phyloP scores from a whole-genome alignment of 2,329 filamentous ascomycete genomes.

The Arthrinium puccinioides region DNA sequence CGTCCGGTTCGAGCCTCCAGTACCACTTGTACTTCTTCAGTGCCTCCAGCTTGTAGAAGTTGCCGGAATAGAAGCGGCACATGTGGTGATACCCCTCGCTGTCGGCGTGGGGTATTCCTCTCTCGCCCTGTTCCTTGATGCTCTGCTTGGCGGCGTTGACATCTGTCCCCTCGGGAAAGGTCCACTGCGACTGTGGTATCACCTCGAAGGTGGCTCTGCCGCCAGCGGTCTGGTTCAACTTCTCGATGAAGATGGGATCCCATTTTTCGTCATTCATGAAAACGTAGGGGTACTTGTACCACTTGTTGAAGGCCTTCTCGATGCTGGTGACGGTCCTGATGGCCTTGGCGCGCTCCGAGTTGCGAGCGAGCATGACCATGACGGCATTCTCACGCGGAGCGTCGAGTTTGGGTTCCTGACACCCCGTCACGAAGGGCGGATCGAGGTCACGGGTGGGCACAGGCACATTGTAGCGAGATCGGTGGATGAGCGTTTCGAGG shows the following conservation, averaged over 20 bases:
- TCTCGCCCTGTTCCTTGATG: constrained; percentile 25
- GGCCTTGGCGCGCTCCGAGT: constrained; percentile 31
- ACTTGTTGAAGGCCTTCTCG: constrained; percentile 36
- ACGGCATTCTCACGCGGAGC: constrained; percentile 33
- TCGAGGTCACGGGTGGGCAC: constrained; percentile 29
- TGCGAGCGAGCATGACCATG: constrained; percentile 39
- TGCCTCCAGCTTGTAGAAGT: constrained; percentile 34
- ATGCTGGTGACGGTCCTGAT: constrained; percentile 31
- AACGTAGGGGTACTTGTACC: constrained; percentile 38
- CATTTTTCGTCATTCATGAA: constrained; percentile 39
- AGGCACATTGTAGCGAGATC: constrained; percentile 24
- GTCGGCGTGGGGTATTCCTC: constrained; percentile 28
- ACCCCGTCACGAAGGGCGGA: constrained; percentile 29
- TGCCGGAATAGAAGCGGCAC: constrained; percentile 35
- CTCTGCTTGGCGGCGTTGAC: constrained; percentile 20
- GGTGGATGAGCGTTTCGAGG: constrained; percentile 27
- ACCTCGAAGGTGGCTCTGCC: constrained; percentile 33
- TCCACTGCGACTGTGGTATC: constrained; percentile 32
- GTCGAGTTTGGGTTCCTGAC: constrained; percentile 28
- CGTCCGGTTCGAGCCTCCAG: constrained; percentile 37
- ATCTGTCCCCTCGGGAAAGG: constrained; percentile 28
- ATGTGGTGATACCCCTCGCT: constrained; percentile 34
- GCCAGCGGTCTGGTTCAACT: constrained; percentile 27
- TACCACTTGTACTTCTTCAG: constrained; percentile 38
- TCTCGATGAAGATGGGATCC: constrained; percentile 28